Base-by-base conservation (phyloP, 1,139 yeast genomes). In the Saccharomyces hybrid region DNA sequence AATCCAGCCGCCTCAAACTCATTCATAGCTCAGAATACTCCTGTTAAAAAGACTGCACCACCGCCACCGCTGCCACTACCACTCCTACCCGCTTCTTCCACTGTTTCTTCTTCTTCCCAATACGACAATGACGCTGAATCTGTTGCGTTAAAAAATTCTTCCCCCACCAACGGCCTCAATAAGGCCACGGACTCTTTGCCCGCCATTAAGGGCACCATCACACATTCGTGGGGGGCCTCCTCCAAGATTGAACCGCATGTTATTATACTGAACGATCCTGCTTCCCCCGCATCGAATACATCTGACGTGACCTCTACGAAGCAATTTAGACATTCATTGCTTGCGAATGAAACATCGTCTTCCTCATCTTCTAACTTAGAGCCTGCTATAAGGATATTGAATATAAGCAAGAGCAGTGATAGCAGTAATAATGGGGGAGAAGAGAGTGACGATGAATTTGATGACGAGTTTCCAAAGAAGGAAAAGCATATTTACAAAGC, bases 181-280 rank as follows among this genome's bases (percentile, higher is more conserved):
- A 32, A 32, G 14, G 38, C 38, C 38, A 32, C 38, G 14, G 38
- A 32, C 38, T 60, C 63, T 5, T 51, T 60, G 5, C 73, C 75
- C 1, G 66, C 72, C 0, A 73, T 73, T 5, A 68, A 67, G 31
- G 77, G 77, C 0, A 73, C 76, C 3, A 62, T 73, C 31, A 71
- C 72, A 8, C 77, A 73, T 57, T 73, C 72, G 42, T 73, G 76
- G 76, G 76, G 76, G 1, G 53, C 4, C 23, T 19, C 57, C 46
- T 31, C 57, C 16, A 56, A 62, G 42, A 52, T 62, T 7, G 59
- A 61, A 14, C 57, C 62, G 46, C 28, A 51, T 32, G 64, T 68
- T 1, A 68, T 68, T 25, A 55, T 62, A 27, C 56, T 68, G 50
- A 68, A 68, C 53, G 54, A 56, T 28, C 54, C 57, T 9, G 32